Base-by-base conservation (phyloP, 345 rosid genomes). In the Litchi chinensis region DNA sequence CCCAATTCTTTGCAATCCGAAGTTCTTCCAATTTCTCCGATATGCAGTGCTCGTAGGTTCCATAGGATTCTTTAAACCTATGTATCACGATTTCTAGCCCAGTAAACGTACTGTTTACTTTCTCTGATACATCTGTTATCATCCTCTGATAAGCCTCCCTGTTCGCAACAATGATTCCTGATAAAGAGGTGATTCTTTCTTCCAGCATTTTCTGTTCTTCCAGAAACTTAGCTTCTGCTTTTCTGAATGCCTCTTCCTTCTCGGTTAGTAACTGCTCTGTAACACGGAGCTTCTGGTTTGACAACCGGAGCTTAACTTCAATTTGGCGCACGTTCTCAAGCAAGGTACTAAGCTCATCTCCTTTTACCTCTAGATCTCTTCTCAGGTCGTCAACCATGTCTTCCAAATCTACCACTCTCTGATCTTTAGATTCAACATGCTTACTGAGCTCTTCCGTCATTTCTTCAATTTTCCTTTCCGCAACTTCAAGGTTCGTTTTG, bases 211-310 rank as follows among this genome's bases (percentile, higher is more conserved):
- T 85, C 73, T 82, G 92, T 79, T 96, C 89, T 88, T 91, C 89
- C 78, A 75, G 79, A 82, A 88, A 85, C 84, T 83, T 87, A 54
- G 86, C 90, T 86, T 91, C 97, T 21, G 89, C 88, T 77, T 85
- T 85, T 84, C 85, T 87, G 77, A 84, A 83, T 59, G 77, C 82
- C 74, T 90, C 97, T 87, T 94, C 99, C 76, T 79, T 91, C 90
- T 94, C 97, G 0, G 83, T 73, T 19, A 96, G 88, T 52, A 90
- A 84, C 75, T 96, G 98, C 21, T 96, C 98, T 1, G 97, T 91
- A 79, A 94, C 86, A 52, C 99, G 92, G 54, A 91, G 94, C 83
- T 96, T 94, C 91, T 96, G 98, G 89, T 91, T 96, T 12, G 98
- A 94, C 75, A 96, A 78, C 41, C 98, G 92, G 70, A 94, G 98